Evolutionary conservation across 2,329 filamentous ascomycete genomes (phyloP).

Genomic region (Colletotrichum destructivum): DNA sequence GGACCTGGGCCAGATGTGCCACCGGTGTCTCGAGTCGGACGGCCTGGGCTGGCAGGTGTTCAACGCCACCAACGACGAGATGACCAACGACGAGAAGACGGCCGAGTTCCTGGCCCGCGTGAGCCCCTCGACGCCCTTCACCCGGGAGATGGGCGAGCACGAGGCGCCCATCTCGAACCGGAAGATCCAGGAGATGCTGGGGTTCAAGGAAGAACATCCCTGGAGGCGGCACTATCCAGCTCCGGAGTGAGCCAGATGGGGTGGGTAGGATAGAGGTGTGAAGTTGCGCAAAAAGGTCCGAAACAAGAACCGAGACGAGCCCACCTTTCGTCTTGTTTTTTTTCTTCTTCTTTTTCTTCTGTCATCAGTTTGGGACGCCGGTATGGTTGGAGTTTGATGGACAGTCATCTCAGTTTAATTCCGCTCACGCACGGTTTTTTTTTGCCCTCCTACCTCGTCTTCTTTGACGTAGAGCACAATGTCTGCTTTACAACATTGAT

Average conservation of each 20-base stretch:
- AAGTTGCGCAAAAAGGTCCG: background rate
- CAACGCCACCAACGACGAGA: conserved; percentile 75
- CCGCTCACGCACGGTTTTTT: too few species aligned
- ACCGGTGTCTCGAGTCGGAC: conserved; percentile 65
- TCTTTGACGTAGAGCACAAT: too few species aligned
- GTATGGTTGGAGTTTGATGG: too few species aligned
- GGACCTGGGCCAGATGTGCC: conserved; percentile 74
- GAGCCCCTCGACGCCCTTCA: conserved; percentile 66
- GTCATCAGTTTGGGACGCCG: too few species aligned
- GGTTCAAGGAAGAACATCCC: conserved; percentile 71
- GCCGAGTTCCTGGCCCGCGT: conserved; percentile 65
- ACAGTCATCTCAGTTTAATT: too few species aligned
- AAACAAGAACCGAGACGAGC: too few species aligned
- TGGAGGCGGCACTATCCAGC: conserved; percentile 56
- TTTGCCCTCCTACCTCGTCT: too few species aligned
- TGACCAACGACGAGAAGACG: conserved; percentile 68
- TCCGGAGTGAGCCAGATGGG: background rate
- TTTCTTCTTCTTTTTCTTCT: too few species aligned
- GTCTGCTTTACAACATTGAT: too few species aligned
- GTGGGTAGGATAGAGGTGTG: too few species aligned
- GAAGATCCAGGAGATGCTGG: conserved; percentile 72
- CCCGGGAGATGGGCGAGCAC: conserved; percentile 68
- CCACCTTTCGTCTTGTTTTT: too few species aligned
- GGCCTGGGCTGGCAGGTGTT: conserved; percentile 75
- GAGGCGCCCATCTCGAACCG: conserved; percentile 74